Evolutionary conservation across 2,329 filamentous ascomycete species (phyloP).

Genomic region (Xylaria sp.): DNA sequence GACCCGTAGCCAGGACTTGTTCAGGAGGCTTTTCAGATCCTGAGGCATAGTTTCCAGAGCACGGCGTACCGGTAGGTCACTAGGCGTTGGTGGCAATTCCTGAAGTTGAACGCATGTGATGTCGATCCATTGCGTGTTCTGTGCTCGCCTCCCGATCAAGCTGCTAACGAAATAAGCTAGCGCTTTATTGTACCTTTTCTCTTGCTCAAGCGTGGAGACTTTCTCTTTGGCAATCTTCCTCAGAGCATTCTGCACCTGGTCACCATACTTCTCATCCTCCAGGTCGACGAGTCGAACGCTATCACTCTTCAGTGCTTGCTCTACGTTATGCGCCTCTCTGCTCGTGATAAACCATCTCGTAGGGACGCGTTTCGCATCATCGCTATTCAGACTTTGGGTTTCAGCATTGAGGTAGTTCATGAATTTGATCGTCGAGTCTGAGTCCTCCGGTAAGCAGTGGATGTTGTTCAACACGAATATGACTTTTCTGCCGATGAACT

Average conservation of each 20-base stretch:
- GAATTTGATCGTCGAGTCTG: constrained; percentile 52
- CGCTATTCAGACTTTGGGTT: constrained; percentile 43
- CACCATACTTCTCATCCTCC: constrained; percentile 53
- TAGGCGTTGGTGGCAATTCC: constrained; percentile 53
- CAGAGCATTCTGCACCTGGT: constrained; percentile 53
- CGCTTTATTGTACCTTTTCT: constrained; percentile 57
- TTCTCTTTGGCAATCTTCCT: constrained; percentile 53
- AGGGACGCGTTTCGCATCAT: constrained; percentile 43
- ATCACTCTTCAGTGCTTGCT: constrained; percentile 47
- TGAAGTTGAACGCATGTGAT: constrained; percentile 56
- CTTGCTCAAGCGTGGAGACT: constrained; percentile 49
- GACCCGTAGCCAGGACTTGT: constrained; percentile 53
- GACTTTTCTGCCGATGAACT: constrained; percentile 52
- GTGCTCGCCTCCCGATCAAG: constrained; percentile 55
- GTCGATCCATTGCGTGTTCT: constrained; percentile 59
- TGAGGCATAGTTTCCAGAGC: constrained; percentile 55
- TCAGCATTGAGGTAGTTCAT: constrained; percentile 51
- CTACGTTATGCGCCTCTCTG: constrained; percentile 50
- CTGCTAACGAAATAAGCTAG: constrained; percentile 57
- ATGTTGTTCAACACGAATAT: constrained; percentile 58
- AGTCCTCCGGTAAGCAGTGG: constrained; percentile 53
- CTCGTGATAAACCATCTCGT: constrained; percentile 57
- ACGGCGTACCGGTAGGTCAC: constrained; percentile 54
- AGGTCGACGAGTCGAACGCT: constrained; percentile 52
- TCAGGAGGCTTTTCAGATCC: constrained; percentile 53